Evolutionary conservation across 257 asterid genomes (phyloP), one percentile per base, ranked within the genome.

Genomic region (Jacaranda mimosifolia): DNA sequence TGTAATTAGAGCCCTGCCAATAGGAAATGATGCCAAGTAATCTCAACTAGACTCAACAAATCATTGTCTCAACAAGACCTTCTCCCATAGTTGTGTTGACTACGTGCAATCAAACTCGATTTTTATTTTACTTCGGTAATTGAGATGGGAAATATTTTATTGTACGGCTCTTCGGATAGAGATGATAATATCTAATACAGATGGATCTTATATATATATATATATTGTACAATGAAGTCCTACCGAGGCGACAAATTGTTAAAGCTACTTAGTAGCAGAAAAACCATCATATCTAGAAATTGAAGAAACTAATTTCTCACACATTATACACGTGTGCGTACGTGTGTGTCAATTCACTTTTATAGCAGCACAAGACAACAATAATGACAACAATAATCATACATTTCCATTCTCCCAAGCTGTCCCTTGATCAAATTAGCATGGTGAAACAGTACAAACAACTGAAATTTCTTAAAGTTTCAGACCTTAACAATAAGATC

Each of bases 401-500:
- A 10, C 36, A 7, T 39, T 52, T 43, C 36, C 26, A 62, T 12
- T 65, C 59, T 63, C 32, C 32, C 32, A 2, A 68, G 58, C 38
- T 43, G 11, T 11, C 64, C 13, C 55, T 43, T n/a, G 59, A 70
- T 68, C 66, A 21, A 72, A 55, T 35, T 35, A 59, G 39, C 40
- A 84, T 38, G 49, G 51, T 17, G 71, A 51, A 77, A 39, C 45
- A 46, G 63, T 63, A 71, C 57, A 58, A 64, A 52, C 14, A 73
- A 21, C 26, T 52, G 62, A 39, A 77, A 64, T 57, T 71, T 72
- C 36, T 49, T 21, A 53, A 76, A 69, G 81, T 57, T 79, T 46
- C 86, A 42, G 42, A 95, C 99, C 98, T 95, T 87, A 63, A 89
- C 91, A 80, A 88, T 77, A 74, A 86, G 91, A 85, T 95, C 99